Evolutionary conservation across 495 filamentous ascomycete species (phyloP).

Genomic region (Podospora pseudoanserina): DNA sequence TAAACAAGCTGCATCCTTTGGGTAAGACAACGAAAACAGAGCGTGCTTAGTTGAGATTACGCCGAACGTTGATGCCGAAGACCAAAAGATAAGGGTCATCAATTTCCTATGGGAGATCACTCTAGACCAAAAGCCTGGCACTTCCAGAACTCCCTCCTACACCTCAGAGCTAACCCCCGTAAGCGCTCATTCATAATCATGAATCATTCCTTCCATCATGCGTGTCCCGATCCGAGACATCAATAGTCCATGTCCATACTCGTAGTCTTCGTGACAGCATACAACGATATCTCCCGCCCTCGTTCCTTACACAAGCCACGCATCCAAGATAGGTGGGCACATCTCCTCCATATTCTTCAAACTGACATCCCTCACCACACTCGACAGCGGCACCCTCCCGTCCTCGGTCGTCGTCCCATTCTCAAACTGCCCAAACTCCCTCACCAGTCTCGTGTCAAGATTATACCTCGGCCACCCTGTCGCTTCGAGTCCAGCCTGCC

Average conservation of each 20-base stretch:
- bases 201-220: background rate
- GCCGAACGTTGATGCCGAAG: background rate
- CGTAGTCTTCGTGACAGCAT: too few relatives aligned
- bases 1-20: background rate
- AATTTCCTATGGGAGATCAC: background rate
- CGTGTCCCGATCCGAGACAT: background rate
- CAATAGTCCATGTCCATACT: background rate
- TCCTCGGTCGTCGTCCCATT: background rate
- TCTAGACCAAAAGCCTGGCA: background rate
- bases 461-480: slow-evolving; percentile 1
- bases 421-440: slow-evolving; percentile 1
- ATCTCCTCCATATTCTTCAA: background rate
- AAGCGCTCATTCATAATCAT: background rate
- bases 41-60: background rate
- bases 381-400: background rate
- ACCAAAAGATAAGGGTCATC: background rate
- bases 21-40: background rate
- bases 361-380: background rate
- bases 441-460: background rate
- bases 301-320: background rate
- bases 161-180: background rate
- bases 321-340: background rate
- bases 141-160: background rate
- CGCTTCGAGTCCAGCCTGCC: background rate
- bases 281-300: background rate